Evolutionary conservation across 2,329 filamentous ascomycete genomes (phyloP).

Genomic region (Verticillium klebahnii): DNA sequence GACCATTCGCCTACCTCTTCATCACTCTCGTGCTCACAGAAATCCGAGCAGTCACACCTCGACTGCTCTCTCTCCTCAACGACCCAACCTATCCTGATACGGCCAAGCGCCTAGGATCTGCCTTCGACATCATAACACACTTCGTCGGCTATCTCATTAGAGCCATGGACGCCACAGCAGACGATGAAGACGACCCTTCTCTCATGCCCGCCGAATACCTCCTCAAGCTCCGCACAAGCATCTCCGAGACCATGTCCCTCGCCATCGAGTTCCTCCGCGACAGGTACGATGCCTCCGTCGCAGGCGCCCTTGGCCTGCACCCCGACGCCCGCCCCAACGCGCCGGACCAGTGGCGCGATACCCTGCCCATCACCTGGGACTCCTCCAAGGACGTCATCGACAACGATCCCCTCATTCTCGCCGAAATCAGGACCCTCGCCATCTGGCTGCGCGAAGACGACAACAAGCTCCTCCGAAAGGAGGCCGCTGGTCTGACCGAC

Average conservation of each 20-base stretch:
- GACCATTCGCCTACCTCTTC: conserved; percentile 58
- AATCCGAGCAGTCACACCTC: conserved; percentile 57
- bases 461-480: conserved; percentile 50
- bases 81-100: conserved; percentile 44
- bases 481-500: conserved; percentile 56
- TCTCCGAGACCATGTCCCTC: conserved; percentile 59
- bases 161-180: conserved; percentile 40
- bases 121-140: conserved; percentile 57
- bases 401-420: conserved; percentile 55
- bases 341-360: conserved; percentile 39
- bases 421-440: conserved; percentile 52
- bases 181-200: conserved; percentile 15
- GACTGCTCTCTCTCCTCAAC: conserved; percentile 55
- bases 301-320: conserved; percentile 58
- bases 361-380: conserved; percentile 54
- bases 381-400: conserved; percentile 41
- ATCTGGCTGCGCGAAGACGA: conserved; percentile 70
- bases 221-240: conserved; percentile 53
- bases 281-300: conserved; percentile 63
- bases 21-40: conserved; percentile 63
- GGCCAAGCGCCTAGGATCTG: conserved; percentile 52
- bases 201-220: conserved; percentile 54
- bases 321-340: conserved; percentile 45
- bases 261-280: conserved; percentile 64
- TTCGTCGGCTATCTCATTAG: conserved; percentile 56